Conservation (phyloP, 2,329 filamentous ascomycete species). For the Tolypocladium pustulatum region DNA sequence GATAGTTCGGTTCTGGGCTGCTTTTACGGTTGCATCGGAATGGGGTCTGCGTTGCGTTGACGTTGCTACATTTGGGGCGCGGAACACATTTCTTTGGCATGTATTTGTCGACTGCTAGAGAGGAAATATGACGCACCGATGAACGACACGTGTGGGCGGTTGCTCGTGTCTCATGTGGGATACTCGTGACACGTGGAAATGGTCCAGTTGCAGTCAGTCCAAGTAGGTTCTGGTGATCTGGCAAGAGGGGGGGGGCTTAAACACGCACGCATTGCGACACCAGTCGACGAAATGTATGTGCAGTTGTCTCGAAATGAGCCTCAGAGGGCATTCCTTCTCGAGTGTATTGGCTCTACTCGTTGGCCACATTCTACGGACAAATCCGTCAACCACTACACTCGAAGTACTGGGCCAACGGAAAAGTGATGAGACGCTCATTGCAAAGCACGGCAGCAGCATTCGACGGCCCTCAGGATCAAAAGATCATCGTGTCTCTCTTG, state of each 20-base stretch:
- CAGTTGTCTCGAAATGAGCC: not conserved
- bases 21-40: constrained; percentile 6
- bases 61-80: not conserved
- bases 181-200: not conserved
- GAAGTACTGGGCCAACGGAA: not conserved
- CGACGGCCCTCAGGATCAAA: no score
- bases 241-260: no score
- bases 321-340: not conserved
- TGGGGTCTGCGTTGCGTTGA: constrained; percentile 3
- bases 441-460: not conserved
- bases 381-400: not conserved
- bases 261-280: not conserved
- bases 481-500: not conserved
- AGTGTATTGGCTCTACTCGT: not conserved
- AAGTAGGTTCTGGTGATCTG: no score
- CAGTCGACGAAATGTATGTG: not conserved
- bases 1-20: constrained; percentile 1
- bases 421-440: not conserved
- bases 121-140: constrained; percentile 2
- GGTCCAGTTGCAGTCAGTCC: no score
- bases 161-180: not conserved
- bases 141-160: not conserved
- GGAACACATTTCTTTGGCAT: not conserved
- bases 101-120: not conserved
- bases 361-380: not conserved